A percentile compares a stretch with the other conserved stretches of the same genome.
Evolutionary conservation across 768 basidiomycete species (phyloP).

Genomic region (Lepiota venenata): DNA sequence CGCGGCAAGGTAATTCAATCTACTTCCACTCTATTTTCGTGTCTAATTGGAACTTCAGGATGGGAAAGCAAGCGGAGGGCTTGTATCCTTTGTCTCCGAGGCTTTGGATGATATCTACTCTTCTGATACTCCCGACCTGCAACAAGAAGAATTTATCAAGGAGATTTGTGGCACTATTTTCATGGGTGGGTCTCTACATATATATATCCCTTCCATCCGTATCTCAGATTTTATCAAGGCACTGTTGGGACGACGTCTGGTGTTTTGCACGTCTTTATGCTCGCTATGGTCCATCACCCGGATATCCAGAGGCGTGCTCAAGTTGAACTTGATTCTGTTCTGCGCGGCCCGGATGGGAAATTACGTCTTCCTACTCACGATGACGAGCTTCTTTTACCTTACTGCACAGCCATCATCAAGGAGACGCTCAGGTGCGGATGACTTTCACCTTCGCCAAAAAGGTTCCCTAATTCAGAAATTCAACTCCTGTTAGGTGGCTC

Average conservation of each 20-base stretch:
- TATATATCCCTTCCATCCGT: not conserved
- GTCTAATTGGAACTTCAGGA: not conserved
- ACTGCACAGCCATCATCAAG: slow-evolving; percentile 29
- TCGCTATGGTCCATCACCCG: slow-evolving; percentile 39
- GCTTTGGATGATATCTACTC: slow-evolving; percentile 13
- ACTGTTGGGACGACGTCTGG: slow-evolving; percentile 50
- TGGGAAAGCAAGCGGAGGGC: not conserved
- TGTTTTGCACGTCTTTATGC: slow-evolving; percentile 33
- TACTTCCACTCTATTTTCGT: not conserved
- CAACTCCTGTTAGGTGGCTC: slow-evolving; percentile 22
- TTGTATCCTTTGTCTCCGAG: slow-evolving; percentile 10
- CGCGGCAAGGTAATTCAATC: slow-evolving; percentile 15
- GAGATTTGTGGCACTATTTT: slow-evolving; percentile 24
- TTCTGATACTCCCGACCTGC: not conserved
- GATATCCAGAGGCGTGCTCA: slow-evolving; percentile 31
- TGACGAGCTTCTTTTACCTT: slow-evolving; percentile 30
- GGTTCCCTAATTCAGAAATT: not conserved
- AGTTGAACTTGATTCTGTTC: slow-evolving; percentile 27
- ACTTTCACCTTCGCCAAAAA: not conserved
- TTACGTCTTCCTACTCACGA: slow-evolving; percentile 30
- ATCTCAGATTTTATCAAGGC: slow-evolving; percentile 24
- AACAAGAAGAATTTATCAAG: slow-evolving; percentile 11
- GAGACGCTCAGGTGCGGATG: slow-evolving; percentile 24
- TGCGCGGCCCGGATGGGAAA: slow-evolving; percentile 28
- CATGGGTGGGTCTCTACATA: not conserved